Evolutionary conservation across 352 stramenopile genomes (phyloP).

Genomic region (Globisporangium mamillatum): DNA sequence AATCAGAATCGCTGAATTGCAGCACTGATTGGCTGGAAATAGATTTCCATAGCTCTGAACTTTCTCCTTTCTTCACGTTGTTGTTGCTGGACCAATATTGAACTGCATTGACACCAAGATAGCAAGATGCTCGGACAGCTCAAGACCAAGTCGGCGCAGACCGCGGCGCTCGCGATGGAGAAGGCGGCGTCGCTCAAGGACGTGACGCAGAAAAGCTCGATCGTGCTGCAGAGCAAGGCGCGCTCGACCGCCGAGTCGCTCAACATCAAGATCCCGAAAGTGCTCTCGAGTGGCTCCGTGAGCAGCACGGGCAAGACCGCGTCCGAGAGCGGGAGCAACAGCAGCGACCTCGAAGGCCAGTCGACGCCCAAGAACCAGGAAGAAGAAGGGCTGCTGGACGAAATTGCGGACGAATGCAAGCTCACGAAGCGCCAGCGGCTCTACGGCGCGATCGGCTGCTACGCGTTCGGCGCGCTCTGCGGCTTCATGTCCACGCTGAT

Average conservation of each 20-base stretch:
- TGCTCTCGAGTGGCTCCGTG: constrained; percentile 29
- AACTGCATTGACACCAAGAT: constrained; percentile 36
- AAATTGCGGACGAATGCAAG: constrained; percentile 66
- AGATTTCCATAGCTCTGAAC: background rate
- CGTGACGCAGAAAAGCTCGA: constrained; percentile 51
- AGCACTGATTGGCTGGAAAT: too few relatives aligned
- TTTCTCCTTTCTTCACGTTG: background rate
- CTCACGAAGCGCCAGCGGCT: constrained; percentile 79
- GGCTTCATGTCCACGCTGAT: constrained; percentile 78
- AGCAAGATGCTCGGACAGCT: constrained; percentile 57
- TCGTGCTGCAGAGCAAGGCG: constrained; percentile 49
- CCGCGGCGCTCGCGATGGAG: constrained; percentile 48
- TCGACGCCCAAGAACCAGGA: constrained; percentile 54
- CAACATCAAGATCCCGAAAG: constrained; percentile 43
- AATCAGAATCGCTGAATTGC: too few relatives aligned
- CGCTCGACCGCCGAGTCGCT: constrained; percentile 43
- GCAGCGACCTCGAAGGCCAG: constrained; percentile 20
- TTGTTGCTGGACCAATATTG: constrained; percentile 1
- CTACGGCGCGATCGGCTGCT: constrained; percentile 71
- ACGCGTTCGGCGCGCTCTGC: constrained; percentile 67
- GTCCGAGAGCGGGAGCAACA: constrained; percentile 34
- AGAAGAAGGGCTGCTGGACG: constrained; percentile 68
- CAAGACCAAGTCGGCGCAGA: constrained; percentile 57
- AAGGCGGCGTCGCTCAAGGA: constrained; percentile 53
- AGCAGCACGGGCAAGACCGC: constrained; percentile 20